A percentile compares a stretch with the other conserved stretches of the same genome.
Conservation (phyloP, 208 protist species). For the Wallacemonas collosoma region DNA sequence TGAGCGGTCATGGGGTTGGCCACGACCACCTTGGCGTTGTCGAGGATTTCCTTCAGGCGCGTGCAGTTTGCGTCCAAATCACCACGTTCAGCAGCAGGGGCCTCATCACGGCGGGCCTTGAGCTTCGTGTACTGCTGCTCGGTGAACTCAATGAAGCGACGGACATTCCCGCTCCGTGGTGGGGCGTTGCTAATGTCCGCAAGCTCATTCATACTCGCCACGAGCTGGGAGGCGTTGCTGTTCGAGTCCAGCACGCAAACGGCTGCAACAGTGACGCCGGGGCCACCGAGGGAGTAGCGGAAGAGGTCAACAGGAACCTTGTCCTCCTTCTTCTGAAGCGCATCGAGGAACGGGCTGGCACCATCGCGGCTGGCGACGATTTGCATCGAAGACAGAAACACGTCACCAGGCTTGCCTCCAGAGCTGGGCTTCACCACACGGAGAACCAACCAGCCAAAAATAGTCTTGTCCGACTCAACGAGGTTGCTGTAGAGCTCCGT, state of each 20-base stretch:
- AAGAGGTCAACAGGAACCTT: conserved; percentile 34
- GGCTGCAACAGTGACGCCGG: conserved; percentile 39
- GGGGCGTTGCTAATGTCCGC: conserved; percentile 45
- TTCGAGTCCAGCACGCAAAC: conserved; percentile 34
- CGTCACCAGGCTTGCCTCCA: conserved; percentile 25
- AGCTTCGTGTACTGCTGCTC: conserved; percentile 28
- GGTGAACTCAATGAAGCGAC: conserved; percentile 63
- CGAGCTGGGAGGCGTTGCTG: conserved; percentile 20
- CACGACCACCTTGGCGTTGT: conserved; percentile 41
- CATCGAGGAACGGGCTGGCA: conserved; percentile 30
- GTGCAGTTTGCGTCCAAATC: conserved; percentile 30
- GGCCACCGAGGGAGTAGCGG: conserved; percentile 48
- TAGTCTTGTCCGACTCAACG: conserved; percentile 27
- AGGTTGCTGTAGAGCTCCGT: conserved; percentile 26
- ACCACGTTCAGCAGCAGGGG: conserved; percentile 27
- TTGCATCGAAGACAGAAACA: conserved; percentile 48
- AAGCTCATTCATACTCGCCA: conserved; percentile 35
- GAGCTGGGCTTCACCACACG: conserved; percentile 35
- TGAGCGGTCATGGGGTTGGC: conserved; percentile 37
- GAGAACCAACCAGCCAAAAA: conserved; percentile 51
- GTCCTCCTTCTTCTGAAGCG: conserved; percentile 31
- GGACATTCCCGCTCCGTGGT: conserved; percentile 61
- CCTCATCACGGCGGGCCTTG: conserved; percentile 24
- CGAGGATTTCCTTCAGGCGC: conserved; percentile 36
- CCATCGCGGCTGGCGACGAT: conserved; percentile 39